Evolutionary conservation across 208 protist genomes (phyloP).

Genomic region (Leishmania braziliensis): DNA sequence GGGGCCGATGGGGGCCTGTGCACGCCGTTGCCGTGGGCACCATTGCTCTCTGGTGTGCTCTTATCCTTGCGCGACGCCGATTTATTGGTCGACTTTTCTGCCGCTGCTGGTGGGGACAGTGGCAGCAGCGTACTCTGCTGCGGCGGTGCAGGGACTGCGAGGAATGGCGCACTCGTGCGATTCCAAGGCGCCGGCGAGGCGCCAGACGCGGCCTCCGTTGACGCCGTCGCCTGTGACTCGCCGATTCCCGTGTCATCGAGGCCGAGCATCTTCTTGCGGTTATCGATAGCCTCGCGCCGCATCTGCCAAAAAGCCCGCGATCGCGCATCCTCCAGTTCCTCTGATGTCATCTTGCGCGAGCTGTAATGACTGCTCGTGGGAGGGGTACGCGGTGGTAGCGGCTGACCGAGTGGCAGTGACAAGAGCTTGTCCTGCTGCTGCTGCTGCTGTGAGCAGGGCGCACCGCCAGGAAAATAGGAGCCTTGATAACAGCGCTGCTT

Average conservation of each 20-base stretch:
- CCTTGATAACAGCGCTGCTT: constrained; percentile 67
- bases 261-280: constrained; percentile 74
- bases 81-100: neutral
- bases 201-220: neutral
- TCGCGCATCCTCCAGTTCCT: constrained; percentile 69
- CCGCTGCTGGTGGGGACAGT: neutral
- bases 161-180: neutral
- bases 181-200: neutral
- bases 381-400: constrained; percentile 39
- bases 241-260: constrained; percentile 20
- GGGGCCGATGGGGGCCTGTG: neutral
- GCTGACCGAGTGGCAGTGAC: constrained; percentile 32
- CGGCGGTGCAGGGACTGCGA: constrained; percentile 3
- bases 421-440: constrained; percentile 1
- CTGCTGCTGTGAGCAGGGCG: neutral
- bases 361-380: constrained; percentile 42
- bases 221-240: neutral
- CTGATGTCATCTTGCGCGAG: constrained; percentile 48
- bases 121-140: neutral
- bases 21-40: neutral
- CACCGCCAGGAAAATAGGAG: constrained; percentile 7
- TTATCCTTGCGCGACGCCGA: neutral
- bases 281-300: constrained; percentile 81
- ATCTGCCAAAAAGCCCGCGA: constrained; percentile 90
- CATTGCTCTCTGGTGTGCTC: constrained; percentile 32